phyloP scores from a whole-genome alignment of 2,329 filamentous ascomycete genomes.

The Botryotinia convoluta region DNA sequence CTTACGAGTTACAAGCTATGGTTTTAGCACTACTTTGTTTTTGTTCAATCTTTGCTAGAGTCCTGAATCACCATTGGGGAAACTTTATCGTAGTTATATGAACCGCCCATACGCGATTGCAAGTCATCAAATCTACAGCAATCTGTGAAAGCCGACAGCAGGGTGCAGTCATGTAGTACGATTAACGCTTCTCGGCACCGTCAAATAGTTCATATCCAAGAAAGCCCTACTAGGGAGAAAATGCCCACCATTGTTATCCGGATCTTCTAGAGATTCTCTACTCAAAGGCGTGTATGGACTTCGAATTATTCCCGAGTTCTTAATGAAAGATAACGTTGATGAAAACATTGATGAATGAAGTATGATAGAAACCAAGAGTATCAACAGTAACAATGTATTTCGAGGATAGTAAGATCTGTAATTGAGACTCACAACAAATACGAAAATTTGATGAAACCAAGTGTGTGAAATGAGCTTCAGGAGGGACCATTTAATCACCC shows the following conservation, averaged over 20 bases:
- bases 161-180: too few species aligned
- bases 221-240: fast-evolving
- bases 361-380: background rate
- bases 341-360: background rate
- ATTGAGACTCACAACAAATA: too few species aligned
- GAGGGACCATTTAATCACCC: too few species aligned
- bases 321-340: background rate
- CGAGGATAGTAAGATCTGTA: background rate
- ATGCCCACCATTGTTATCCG: background rate
- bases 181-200: too few species aligned
- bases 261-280: background rate
- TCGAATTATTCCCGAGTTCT: background rate
- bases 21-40: too few species aligned
- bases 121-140: too few species aligned
- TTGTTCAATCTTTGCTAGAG: too few species aligned
- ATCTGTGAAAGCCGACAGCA: too few species aligned
- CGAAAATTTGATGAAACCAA: background rate
- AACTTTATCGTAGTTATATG: too few species aligned
- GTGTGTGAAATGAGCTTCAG: background rate
- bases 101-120: too few species aligned
- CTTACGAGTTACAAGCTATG: too few species aligned
- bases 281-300: background rate
- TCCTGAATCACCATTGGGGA: too few species aligned
- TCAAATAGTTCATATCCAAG: background rate
- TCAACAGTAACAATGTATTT: background rate